phyloP scores from a whole-genome alignment of 208 protist species.

The Acanthamoeba sp. region DNA sequence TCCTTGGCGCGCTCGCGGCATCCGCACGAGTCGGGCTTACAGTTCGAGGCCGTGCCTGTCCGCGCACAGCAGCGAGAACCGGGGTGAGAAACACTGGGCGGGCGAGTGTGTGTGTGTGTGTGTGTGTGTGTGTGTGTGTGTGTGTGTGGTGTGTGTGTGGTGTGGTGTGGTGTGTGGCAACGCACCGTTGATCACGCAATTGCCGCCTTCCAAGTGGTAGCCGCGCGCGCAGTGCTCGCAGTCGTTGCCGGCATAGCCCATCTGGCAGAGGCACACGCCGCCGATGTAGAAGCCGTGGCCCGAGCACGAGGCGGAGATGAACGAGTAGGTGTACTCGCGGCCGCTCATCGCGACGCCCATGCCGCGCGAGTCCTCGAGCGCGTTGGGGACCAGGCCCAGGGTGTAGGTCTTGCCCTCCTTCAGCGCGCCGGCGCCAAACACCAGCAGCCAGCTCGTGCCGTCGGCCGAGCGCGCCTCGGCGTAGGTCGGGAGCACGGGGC shows the following conservation, averaged over 20 bases:
- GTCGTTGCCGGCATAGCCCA: constrained; percentile 22
- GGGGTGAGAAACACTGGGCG: too few species aligned
- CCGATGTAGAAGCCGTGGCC: background rate
- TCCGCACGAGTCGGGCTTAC: background rate
- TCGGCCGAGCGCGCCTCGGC: constrained; percentile 34
- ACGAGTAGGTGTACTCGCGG: constrained; percentile 34
- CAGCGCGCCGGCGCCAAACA: background rate
- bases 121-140: too few species aligned
- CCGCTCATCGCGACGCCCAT: constrained; percentile 30
- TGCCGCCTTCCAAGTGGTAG: background rate
- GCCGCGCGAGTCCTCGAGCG: background rate
- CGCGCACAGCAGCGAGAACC: background rate
- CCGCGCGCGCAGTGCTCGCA: constrained; percentile 60
- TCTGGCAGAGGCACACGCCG: background rate
- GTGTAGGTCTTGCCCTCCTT: constrained; percentile 6
- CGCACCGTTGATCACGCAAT: background rate
- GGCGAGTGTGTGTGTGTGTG: too few species aligned
- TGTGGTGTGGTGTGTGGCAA: too few species aligned
- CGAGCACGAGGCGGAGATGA: constrained; percentile 25
- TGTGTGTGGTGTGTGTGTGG: too few species aligned
- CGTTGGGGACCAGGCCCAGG: constrained; percentile 22
- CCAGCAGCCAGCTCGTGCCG: constrained; percentile 35
- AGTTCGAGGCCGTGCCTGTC: background rate
- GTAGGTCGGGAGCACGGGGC: background rate
- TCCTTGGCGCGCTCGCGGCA: background rate